Evolutionary conservation across 1,284 basidiomycete species (phyloP).

Genomic region (Rugosomyces carneus): DNA sequence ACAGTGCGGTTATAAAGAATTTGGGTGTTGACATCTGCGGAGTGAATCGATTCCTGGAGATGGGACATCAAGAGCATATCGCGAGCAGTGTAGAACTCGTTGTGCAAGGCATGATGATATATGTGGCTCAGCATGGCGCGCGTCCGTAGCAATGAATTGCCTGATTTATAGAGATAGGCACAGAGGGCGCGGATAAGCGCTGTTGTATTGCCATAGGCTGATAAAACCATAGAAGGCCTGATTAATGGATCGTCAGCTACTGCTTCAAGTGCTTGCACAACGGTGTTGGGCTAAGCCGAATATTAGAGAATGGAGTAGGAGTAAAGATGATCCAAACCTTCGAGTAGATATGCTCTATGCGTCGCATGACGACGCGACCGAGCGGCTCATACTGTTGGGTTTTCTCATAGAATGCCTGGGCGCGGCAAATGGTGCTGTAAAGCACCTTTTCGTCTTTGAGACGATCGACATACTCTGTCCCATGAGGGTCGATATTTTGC

Average conservation of each 20-base stretch:
- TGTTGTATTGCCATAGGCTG: slow-evolving; percentile 52
- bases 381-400: slow-evolving; percentile 74
- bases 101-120: slow-evolving; percentile 95
- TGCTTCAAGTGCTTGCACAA: slow-evolving; percentile 87
- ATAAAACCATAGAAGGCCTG: slow-evolving; percentile 54
- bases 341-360: slow-evolving; percentile 97
- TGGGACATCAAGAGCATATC: slow-evolving; percentile 99
- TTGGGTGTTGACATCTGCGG: slow-evolving; percentile 95
- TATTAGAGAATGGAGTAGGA: slow-evolving; percentile 3
- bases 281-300: slow-evolving; percentile 74
- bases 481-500: slow-evolving; percentile 98
- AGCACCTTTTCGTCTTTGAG: slow-evolving; percentile 93
- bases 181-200: slow-evolving; percentile 85
- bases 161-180: slow-evolving; percentile 89
- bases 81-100: slow-evolving; percentile 94
- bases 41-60: slow-evolving; percentile 92
- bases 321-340: slow-evolving; percentile 54
- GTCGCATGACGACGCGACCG: slow-evolving; percentile 87
- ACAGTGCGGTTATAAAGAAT: slow-evolving; percentile 98
- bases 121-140: slow-evolving; percentile 98
- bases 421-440: slow-evolving; percentile 89
- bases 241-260: slow-evolving; percentile 50
- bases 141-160: slow-evolving; percentile 87
- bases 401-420: slow-evolving; percentile 88
- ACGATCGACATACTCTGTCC: slow-evolving; percentile 95